phyloP scores from a whole-genome alignment of 1,284 basidiomycete genomes.

The Rhodotorula sp. region DNA sequence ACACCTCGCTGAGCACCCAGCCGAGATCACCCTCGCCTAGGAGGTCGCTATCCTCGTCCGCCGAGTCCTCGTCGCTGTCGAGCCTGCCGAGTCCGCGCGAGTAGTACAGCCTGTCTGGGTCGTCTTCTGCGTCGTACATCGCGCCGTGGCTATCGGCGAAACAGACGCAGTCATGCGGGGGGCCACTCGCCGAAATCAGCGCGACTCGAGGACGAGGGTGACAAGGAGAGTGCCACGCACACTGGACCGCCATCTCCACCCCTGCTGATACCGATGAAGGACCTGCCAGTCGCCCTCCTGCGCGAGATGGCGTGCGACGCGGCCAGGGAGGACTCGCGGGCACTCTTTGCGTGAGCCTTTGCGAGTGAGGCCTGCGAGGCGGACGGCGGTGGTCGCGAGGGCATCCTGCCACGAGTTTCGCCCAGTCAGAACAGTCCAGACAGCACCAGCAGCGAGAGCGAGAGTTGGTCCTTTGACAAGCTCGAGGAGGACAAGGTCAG shows the following conservation, averaged over 20 bases:
- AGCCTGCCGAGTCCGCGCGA: slow-evolving; percentile 67
- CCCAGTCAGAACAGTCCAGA: background rate
- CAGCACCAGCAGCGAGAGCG: background rate
- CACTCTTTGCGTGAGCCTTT: slow-evolving; percentile 35
- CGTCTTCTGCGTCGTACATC: slow-evolving; percentile 41
- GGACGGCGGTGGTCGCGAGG: slow-evolving; percentile 28
- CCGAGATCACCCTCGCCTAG: slow-evolving; percentile 25
- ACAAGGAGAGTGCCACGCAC: slow-evolving; percentile 1
- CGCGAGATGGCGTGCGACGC: slow-evolving; percentile 24
- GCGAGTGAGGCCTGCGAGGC: slow-evolving; percentile 31
- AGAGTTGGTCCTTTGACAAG: too few relatives aligned
- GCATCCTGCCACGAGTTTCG: slow-evolving; percentile 3
- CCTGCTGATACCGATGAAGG: slow-evolving; percentile 30
- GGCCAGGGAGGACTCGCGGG: slow-evolving; percentile 28
- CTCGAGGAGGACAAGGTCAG: too few relatives aligned
- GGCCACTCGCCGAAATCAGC: background rate
- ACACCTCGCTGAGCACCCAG: slow-evolving; percentile 28
- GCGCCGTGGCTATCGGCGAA: slow-evolving; percentile 15
- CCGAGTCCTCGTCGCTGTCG: slow-evolving; percentile 68
- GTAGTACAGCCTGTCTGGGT: slow-evolving; percentile 51
- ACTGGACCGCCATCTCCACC: slow-evolving; percentile 33
- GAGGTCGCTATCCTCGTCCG: slow-evolving; percentile 53
- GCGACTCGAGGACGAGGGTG: background rate
- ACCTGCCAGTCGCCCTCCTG: slow-evolving; percentile 9
- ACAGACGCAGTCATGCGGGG: background rate